These are phyloP conservation scores for Russula sp. DNA, from an alignment of 768 basidiomycete genomes.

Conservation along the genomic window DNA sequence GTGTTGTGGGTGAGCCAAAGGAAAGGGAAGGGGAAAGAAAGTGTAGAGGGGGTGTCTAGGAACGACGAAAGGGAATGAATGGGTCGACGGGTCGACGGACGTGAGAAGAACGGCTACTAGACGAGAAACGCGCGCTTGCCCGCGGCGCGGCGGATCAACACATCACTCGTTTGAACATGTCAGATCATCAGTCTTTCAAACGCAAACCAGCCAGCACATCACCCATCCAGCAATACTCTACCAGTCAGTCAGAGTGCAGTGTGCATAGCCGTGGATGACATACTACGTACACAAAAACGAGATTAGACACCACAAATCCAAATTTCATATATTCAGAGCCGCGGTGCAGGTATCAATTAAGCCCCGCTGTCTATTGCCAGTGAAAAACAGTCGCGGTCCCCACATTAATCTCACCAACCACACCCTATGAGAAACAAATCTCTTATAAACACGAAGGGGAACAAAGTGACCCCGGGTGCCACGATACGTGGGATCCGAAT, in stretches of 20 bases:
- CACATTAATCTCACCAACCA: conserved; percentile 6
- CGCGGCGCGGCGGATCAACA: too few species aligned
- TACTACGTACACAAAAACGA: too few species aligned
- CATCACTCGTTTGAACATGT: too few species aligned
- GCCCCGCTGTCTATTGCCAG: not conserved
- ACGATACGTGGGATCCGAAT: conserved; percentile 10
- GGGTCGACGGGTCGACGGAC: not conserved
- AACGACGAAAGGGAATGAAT: too few species aligned
- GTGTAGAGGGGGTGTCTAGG: not conserved
- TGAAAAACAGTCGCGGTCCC: conserved; percentile 2
- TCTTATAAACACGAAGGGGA: conserved; percentile 17
- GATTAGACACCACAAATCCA: not conserved
- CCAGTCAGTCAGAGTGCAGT: too few species aligned
- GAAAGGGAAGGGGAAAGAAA: not conserved
- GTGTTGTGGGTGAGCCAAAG: too few species aligned
- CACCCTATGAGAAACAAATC: conserved; percentile 4
- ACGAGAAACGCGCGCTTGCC: too few species aligned
- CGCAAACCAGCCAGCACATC: too few species aligned
- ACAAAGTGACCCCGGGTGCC: conserved; percentile 2
- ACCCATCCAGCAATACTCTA: too few species aligned
- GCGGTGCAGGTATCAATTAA: not conserved
- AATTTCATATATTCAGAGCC: conserved; percentile 3
- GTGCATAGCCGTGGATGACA: too few species aligned
- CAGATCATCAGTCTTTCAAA: too few species aligned
- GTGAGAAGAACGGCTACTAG: too few species aligned